A percentile compares a stretch with the other conserved stretches of the same genome.
phyloP scores from a whole-genome alignment of 805 yeast species.

The Myxozyma neotropica region DNA sequence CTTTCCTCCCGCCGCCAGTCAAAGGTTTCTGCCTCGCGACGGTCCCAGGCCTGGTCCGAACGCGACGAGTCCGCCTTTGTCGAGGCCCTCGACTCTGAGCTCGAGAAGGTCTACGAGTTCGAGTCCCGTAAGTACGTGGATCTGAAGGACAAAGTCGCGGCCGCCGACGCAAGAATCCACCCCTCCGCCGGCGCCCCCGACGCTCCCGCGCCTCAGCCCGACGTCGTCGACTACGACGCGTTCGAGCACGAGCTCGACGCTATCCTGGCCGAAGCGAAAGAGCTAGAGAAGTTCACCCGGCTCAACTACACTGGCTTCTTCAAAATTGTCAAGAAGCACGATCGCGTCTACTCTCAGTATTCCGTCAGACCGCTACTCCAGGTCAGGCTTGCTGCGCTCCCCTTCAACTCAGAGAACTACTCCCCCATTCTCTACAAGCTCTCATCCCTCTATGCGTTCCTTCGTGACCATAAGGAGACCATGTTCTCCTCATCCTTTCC shows the following conservation, averaged over 20 bases:
- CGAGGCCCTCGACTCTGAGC: constrained; percentile 70
- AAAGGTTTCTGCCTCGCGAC: constrained; percentile 3
- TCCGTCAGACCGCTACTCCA: constrained; percentile 89
- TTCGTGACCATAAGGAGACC: constrained; percentile 65
- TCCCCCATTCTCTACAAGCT: constrained; percentile 81
- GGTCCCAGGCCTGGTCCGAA: constrained; percentile 69
- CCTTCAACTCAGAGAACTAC: constrained; percentile 93
- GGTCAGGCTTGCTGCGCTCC: constrained; percentile 82
- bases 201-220: constrained; percentile 28
- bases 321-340: constrained; percentile 95
- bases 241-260: constrained; percentile 76
- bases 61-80: constrained; percentile 81
- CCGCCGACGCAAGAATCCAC: constrained; percentile 59
- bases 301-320: constrained; percentile 92
- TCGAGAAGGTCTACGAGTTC: constrained; percentile 91
- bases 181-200: constrained; percentile 12
- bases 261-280: constrained; percentile 72
- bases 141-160: constrained; percentile 63
- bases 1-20: constrained; percentile 9
- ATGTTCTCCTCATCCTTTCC: background rate
- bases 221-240: constrained; percentile 56
- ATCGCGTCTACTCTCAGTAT: constrained; percentile 81
- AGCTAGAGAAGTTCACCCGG: constrained; percentile 86
- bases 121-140: constrained; percentile 71
- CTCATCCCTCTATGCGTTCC: constrained; percentile 75